A percentile compares a stretch with the other conserved stretches of the same genome.
phyloP scores from a whole-genome alignment of 1,284 basidiomycete species.

The Irpex sp. region DNA sequence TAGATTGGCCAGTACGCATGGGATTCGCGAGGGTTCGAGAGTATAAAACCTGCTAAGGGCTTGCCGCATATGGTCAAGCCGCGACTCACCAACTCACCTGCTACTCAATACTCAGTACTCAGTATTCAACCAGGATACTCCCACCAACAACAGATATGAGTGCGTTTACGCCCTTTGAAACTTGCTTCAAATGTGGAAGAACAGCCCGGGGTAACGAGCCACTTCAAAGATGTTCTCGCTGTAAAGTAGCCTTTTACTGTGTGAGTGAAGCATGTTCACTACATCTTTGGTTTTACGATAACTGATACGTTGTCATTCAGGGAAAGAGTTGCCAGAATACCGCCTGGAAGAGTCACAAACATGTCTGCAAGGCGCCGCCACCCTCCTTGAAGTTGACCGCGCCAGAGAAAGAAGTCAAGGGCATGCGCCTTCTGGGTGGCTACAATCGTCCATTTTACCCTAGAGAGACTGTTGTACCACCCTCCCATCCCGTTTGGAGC shows the following conservation, averaged over 20 bases:
- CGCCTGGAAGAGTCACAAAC: constrained; percentile 7
- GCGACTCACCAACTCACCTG: background rate
- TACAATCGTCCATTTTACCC: constrained; percentile 5
- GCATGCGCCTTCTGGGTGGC: constrained; percentile 6
- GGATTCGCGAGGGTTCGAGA: background rate
- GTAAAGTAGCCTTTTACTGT: constrained; percentile 7
- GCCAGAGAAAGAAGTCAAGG: constrained; percentile 1
- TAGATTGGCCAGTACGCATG: background rate
- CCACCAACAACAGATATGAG: background rate
- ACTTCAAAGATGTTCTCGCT: constrained; percentile 2
- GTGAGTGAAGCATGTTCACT: background rate
- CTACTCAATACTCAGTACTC: background rate
- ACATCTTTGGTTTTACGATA: background rate
- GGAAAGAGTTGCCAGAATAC: constrained; percentile 4
- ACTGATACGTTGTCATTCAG: background rate
- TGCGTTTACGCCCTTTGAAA: background rate
- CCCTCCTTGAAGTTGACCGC: background rate
- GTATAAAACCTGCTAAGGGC: background rate
- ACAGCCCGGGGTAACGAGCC: background rate
- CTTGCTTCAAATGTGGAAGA: background rate
- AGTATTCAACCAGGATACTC: background rate
- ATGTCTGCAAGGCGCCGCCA: constrained; percentile 1
- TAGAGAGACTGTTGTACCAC: background rate
- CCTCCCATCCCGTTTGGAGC: constrained; percentile 9
- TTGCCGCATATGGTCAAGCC: background rate